Conservation (phyloP, 2,329 filamentous ascomycete species). For the Aspergillus quadricinctus region DNA sequence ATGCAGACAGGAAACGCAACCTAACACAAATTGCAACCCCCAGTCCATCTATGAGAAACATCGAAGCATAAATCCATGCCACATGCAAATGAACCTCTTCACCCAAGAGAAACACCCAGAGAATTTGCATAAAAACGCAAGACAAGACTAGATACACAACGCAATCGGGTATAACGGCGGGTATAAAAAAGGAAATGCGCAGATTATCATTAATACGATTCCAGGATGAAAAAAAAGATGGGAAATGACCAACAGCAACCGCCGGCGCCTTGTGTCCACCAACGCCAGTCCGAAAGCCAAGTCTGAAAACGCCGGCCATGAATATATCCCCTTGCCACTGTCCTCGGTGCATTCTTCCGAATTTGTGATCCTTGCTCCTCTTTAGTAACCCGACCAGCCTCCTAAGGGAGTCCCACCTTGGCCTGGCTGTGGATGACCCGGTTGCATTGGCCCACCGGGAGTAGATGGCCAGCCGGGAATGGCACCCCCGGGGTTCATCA, state of each 20-base stretch:
- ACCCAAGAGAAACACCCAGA: constrained; percentile 8
- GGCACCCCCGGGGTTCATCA: constrained; percentile 32
- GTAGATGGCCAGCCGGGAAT: constrained; percentile 36
- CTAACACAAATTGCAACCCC: neutral
- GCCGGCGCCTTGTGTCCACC: neutral
- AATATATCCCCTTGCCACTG: constrained; percentile 1
- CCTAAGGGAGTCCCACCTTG: constrained; percentile 35
- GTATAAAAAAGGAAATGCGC: constrained; percentile 31
- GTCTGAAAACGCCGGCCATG: constrained; percentile 18
- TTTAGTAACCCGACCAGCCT: constrained; percentile 36
- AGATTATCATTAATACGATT: constrained; percentile 29
- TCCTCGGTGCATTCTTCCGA: neutral
- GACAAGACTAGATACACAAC: constrained; percentile 13
- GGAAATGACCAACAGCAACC: constrained; percentile 6
- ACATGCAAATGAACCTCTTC: constrained; percentile 4
- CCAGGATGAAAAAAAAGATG: constrained; percentile 14
- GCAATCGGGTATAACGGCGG: constrained; percentile 32
- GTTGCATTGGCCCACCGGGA: constrained; percentile 33
- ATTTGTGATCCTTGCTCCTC: neutral
- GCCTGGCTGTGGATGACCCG: constrained; percentile 35
- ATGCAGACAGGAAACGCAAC: neutral
- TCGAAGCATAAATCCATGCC: neutral
- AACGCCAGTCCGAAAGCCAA: neutral
- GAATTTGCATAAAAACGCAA: constrained; percentile 12
- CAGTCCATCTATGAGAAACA: neutral